Percentiles rank a stretch among this genome's conserved stretches.
Evolutionary conservation across 805 yeast species (phyloP).

Genomic region (Candida silvicultrix): DNA sequence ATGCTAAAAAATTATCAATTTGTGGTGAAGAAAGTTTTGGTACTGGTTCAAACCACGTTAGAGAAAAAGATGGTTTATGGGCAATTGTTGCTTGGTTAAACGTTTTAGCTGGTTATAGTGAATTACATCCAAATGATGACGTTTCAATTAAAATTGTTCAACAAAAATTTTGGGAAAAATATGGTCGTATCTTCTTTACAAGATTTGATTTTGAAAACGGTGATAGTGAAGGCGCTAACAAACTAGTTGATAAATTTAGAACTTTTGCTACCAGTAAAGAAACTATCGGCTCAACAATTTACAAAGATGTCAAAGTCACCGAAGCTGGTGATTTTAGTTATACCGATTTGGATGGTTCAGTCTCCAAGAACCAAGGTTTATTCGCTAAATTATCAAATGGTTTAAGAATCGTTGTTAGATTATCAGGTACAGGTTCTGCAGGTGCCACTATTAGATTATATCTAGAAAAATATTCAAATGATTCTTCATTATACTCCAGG

Average conservation of each 20-base stretch:
- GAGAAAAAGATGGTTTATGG: constrained; percentile 98
- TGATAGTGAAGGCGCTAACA: constrained; percentile 63
- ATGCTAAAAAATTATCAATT: constrained; percentile 85
- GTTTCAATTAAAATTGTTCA: constrained; percentile 79
- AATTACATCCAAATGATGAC: constrained; percentile 44
- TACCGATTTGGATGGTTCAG: constrained; percentile 92
- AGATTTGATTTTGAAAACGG: constrained; percentile 92
- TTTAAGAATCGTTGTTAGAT: constrained; percentile 77
- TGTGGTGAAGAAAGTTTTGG: constrained; percentile 99
- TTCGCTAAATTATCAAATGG: constrained; percentile 78
- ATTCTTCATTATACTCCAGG: constrained; percentile 38
- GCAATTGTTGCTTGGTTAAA: constrained; percentile 97
- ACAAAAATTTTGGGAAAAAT: constrained; percentile 78
- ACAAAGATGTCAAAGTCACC: constrained; percentile 42
- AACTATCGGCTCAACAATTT: constrained; percentile 48
- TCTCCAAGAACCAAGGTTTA: constrained; percentile 83
- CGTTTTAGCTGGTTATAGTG: constrained; percentile 78
- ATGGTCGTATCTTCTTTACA: constrained; percentile 96
- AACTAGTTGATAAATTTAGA: constrained; percentile 52
- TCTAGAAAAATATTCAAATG: constrained; percentile 74
- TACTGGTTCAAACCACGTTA: constrained; percentile 94
- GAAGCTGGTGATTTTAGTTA: constrained; percentile 88
- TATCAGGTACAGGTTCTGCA: constrained; percentile 96
- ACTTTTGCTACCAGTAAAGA: constrained; percentile 28
- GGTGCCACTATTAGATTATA: constrained; percentile 96